Conservation (phyloP, 2,329 filamentous ascomycete genomes). For the Alternaria arborescens region DNA sequence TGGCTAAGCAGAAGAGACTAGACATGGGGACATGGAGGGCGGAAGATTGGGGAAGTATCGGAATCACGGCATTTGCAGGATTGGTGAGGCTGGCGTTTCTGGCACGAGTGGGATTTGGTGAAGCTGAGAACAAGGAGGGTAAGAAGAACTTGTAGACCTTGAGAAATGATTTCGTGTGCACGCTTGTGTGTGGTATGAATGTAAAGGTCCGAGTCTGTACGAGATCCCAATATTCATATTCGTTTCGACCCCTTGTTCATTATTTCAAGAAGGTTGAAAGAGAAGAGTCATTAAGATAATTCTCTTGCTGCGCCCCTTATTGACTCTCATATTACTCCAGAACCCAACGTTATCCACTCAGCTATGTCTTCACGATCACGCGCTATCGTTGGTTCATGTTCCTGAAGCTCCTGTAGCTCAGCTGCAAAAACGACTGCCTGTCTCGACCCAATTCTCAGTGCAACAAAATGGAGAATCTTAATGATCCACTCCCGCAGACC, state of each 20-base stretch:
- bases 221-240: not conserved
- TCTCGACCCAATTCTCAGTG: constrained; percentile 34
- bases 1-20: constrained; percentile 26
- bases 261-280: not conserved
- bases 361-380: constrained; percentile 1
- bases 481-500: constrained; percentile 35
- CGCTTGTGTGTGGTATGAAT: not conserved
- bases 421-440: constrained; percentile 39
- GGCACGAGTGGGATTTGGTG: constrained; percentile 24
- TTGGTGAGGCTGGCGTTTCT: constrained; percentile 33
- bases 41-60: constrained; percentile 47
- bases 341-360: not conserved
- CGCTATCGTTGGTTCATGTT: not conserved
- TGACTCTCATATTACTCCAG: constrained; percentile 2
- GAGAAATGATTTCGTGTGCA: not conserved
- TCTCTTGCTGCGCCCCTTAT: not conserved
- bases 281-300: not conserved
- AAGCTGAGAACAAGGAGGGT: constrained; percentile 4
- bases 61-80: constrained; percentile 34
- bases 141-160: constrained; percentile 5
- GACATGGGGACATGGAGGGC: constrained; percentile 25
- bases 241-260: not conserved
- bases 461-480: constrained; percentile 33
- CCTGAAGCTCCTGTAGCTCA: constrained; percentile 27
- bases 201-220: not conserved